These are phyloP conservation scores for Backusella mclennaniae DNA, from an alignment of 192 early-diverging fungal species.

Conservation along the genomic window DNA sequence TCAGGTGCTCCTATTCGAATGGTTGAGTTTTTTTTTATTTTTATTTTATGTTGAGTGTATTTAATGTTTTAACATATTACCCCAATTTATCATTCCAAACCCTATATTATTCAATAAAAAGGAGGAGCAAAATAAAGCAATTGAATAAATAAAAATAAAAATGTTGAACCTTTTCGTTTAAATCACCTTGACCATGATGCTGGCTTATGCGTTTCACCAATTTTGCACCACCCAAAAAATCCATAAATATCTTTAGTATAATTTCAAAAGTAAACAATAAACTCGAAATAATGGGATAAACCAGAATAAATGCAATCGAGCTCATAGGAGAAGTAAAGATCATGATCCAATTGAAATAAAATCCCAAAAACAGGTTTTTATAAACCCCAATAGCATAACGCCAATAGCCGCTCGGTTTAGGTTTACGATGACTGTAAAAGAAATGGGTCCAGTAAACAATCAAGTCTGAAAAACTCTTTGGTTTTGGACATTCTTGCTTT, in stretches of 20 bases:
- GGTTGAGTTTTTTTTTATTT: too few relatives aligned
- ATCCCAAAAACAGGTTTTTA: conserved; percentile 29
- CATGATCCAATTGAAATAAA: conserved; percentile 39
- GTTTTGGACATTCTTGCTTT: background rate
- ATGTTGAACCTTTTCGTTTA: background rate
- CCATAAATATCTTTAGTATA: conserved; percentile 31
- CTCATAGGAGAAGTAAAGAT: conserved; percentile 31
- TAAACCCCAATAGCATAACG: conserved; percentile 11
- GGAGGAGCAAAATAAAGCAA: background rate
- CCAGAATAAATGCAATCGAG: conserved; percentile 23
- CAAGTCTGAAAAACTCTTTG: background rate
- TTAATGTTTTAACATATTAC: conserved; percentile 15
- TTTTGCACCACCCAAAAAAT: conserved; percentile 20
- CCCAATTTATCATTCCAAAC: conserved; percentile 40
- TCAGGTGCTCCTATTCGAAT: conserved; percentile 20
- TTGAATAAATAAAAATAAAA: background rate
- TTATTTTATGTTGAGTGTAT: background rate
- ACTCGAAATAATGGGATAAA: conserved; percentile 28
- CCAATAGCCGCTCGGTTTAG: conserved; percentile 10
- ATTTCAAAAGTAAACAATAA: conserved; percentile 31
- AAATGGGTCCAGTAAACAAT: background rate
- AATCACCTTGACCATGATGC: conserved; percentile 31
- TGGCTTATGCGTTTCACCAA: conserved; percentile 15
- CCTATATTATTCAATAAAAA: conserved; percentile 10
- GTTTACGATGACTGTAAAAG: background rate